Percentiles rank a stretch among this genome's conserved stretches.
Conservation (phyloP, 1,139 yeast species). For the Sugiyamaella castrensis region DNA sequence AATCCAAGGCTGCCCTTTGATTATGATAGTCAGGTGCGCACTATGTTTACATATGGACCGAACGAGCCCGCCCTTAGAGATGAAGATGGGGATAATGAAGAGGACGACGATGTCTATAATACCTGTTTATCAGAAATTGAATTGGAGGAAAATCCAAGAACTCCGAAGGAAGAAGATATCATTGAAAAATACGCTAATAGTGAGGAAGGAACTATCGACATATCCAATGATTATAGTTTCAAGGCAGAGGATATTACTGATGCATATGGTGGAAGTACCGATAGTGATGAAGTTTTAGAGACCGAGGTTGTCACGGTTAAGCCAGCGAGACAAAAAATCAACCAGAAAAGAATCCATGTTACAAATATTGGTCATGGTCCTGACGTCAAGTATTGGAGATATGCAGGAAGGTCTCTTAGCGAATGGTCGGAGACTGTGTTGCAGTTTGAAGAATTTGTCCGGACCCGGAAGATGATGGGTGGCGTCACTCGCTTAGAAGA, state of each 20-base stretch:
- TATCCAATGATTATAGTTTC: too few species aligned
- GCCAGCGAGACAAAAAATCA: too few species aligned
- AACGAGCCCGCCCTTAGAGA: not conserved
- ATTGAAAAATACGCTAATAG: too few species aligned
- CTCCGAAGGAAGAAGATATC: not conserved
- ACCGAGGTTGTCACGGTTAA: slow-evolving; percentile 2
- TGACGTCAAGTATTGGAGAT: slow-evolving; percentile 33
- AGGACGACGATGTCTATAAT: slow-evolving; percentile 11
- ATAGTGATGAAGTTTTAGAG: slow-evolving; percentile 6
- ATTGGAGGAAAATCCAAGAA: not conserved
- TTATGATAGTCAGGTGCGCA: slow-evolving; percentile 8
- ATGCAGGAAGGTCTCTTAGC: slow-evolving; percentile 61
- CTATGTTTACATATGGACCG: not conserved
- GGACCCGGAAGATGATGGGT: slow-evolving; percentile 29
- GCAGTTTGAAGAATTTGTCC: slow-evolving; percentile 58
- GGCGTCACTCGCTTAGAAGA: slow-evolving; percentile 34
- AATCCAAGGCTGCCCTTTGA: slow-evolving; percentile 30
- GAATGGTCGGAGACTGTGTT: slow-evolving; percentile 59
- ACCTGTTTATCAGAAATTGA: slow-evolving; percentile 16
- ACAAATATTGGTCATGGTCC: not conserved
- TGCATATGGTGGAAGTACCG: not conserved
- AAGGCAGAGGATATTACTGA: too few species aligned
- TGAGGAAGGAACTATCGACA: too few species aligned
- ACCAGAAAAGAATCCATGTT: not conserved
- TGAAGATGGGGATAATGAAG: not conserved